These are phyloP conservation scores for Triglochin maritima DNA, from an alignment of 106 monocot genomes.

Conservation along the genomic window DNA sequence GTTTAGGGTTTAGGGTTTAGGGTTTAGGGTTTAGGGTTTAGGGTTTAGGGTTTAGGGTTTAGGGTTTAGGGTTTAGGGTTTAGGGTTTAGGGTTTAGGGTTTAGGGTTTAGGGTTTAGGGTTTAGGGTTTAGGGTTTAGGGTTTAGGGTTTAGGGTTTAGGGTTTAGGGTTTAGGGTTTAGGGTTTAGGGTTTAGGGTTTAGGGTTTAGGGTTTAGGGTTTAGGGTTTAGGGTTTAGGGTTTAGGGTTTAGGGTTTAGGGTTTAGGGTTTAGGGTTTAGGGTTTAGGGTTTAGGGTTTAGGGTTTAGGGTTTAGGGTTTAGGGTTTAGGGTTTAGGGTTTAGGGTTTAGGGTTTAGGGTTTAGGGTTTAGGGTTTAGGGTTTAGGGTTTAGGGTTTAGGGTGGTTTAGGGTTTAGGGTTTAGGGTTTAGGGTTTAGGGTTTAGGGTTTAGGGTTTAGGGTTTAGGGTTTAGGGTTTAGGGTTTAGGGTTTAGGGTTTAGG, in stretches of 20 bases:
- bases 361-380: too few species aligned
- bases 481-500: too few species aligned
- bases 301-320: too few species aligned
- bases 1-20: constrained; percentile 1
- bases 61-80: background rate
- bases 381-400: too few species aligned
- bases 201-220: background rate
- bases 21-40: constrained; percentile 3
- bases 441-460: too few species aligned
- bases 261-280: background rate
- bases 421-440: too few species aligned
- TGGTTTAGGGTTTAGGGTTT: too few species aligned
- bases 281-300: too few species aligned
- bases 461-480: too few species aligned
- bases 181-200: background rate
- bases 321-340: too few species aligned
- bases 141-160: constrained; percentile 1
- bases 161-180: background rate
- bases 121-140: constrained; percentile 1
- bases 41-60: background rate
- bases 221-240: background rate
- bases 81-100: background rate
- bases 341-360: too few species aligned
- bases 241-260: constrained; percentile 2
- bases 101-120: constrained; percentile 1